Evolutionary conservation across 2,329 filamentous ascomycete genomes (phyloP).

Genomic region (Colletotrichum sp.): DNA sequence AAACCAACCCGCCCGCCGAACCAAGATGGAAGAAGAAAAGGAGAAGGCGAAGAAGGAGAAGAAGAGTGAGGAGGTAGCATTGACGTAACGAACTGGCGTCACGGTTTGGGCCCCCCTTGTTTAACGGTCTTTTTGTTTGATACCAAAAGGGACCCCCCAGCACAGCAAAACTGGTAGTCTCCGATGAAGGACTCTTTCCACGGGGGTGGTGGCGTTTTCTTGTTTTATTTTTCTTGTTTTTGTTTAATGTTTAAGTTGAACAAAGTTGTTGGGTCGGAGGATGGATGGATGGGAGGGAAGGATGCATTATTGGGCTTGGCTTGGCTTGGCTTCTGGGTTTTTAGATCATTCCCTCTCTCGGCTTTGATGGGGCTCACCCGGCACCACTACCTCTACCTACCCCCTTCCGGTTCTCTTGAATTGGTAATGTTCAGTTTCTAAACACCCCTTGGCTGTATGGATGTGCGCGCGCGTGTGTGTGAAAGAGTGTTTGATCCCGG

Average conservation of each 20-base stretch:
- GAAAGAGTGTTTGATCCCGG: background rate
- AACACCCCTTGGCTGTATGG: background rate
- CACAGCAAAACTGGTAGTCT: background rate
- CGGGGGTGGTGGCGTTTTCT: background rate
- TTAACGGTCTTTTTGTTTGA: slow-evolving; percentile 2
- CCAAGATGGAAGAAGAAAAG: background rate
- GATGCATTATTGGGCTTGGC: background rate
- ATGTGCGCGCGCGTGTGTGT: background rate
- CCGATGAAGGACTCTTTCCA: background rate
- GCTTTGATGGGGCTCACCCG: background rate
- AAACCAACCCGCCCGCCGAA: background rate
- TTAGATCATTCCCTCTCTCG: background rate
- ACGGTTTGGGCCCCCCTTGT: slow-evolving; percentile 7
- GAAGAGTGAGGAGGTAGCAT: background rate
- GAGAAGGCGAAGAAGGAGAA: background rate
- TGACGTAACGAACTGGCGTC: slow-evolving; percentile 21
- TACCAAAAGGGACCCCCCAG: background rate
- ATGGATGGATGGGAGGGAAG: background rate
- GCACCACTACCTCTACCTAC: background rate
- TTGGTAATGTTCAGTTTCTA: background rate
- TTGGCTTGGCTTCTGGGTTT: background rate
- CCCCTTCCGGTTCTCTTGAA: background rate
- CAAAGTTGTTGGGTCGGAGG: background rate
- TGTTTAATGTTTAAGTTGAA: background rate
- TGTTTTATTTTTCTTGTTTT: background rate